These are phyloP conservation scores for Aureobasidium leucospermi DNA, from an alignment of 2,329 filamentous ascomycete genomes.

Conservation along the genomic window DNA sequence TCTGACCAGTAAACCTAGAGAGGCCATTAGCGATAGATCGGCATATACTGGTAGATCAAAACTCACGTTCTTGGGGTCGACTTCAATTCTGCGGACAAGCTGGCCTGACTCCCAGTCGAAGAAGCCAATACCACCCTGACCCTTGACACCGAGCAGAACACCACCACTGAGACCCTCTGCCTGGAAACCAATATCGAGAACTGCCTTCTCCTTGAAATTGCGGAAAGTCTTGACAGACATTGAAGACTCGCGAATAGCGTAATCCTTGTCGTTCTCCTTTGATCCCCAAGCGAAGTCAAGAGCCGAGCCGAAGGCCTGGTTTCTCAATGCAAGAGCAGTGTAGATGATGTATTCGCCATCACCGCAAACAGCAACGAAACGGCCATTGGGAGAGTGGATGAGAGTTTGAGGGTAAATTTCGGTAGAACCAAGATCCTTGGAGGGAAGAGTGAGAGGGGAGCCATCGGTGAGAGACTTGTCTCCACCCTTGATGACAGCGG, in stretches of 20 bases:
- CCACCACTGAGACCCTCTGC: conserved; percentile 87
- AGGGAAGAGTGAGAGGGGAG: conserved; percentile 73
- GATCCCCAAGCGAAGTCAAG: conserved; percentile 95
- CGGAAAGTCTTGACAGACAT: conserved; percentile 96
- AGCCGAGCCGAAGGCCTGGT: conserved; percentile 93
- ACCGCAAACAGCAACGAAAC: conserved; percentile 83
- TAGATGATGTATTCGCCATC: conserved; percentile 99
- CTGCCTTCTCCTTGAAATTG: conserved; percentile 83
- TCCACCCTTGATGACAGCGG: conserved; percentile 87
- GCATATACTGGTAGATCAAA: background rate
- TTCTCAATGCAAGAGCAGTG: conserved; percentile 90
- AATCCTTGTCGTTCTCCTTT: conserved; percentile 97
- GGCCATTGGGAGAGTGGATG: conserved; percentile 89
- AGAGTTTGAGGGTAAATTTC: conserved; percentile 95
- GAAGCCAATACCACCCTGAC: conserved; percentile 88
- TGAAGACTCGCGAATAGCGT: conserved; percentile 87
- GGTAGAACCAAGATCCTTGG: conserved; percentile 91
- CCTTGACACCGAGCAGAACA: conserved; percentile 85
- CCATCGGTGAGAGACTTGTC: conserved; percentile 80
- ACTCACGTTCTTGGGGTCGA: conserved; percentile 54
- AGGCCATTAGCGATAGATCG: background rate
- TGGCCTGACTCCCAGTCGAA: conserved; percentile 92
- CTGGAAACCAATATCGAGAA: conserved; percentile 85
- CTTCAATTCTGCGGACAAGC: conserved; percentile 86
- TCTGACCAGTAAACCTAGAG: conserved; percentile 89